Evolutionary conservation across 352 stramenopile species (phyloP), one percentile per base, ranked within the genome.

Genomic region (Globisporangium mamillatum): DNA sequence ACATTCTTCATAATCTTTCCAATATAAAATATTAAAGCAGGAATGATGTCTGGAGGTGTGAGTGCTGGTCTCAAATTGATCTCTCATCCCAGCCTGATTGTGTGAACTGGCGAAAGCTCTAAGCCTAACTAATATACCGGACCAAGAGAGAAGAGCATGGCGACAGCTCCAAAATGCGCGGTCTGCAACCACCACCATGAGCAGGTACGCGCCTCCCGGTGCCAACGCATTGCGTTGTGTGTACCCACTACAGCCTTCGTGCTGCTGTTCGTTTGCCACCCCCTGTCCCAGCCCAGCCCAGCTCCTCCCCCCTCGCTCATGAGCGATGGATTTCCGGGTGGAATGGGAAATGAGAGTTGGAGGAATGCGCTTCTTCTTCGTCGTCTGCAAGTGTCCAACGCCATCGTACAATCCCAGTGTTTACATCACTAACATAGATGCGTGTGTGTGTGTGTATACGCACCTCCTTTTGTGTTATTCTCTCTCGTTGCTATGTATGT

Each of bases 101-200:
- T 32, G 27, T 32, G 27, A 32, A 32, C 3, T 32, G 27, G 27
- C 27, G 27, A 32, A 32, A 32, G 3, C 27, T 32, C 27, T 3
- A 32, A 32, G 27, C 27, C 27, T 32, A 32, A 32, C 7, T 32
- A 32, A 32, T 32, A 32, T 32, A 32, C 27, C 3, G 27, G 27
- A 32, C 3, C 27, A 32, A 32, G 25, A 27, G 25, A 48, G 38
- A 24, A 29, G 25, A 27, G 50, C 50, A 63, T 65, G 62, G 52
- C 50, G 32, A 38, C 29, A 10, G 55, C 72, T 20, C 65, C 70
- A 20, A 73, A 76, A 62, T 86, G 78, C 73, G n/a, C 32, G 22
- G 75, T 86, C n/a, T 86, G 78, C 70, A 86, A 75, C 69, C 78
- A 86, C 67, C 63, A 72, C 59, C 78, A 86, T 66, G 78, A 82